Evolutionary conservation across 1,284 basidiomycete species (phyloP).

Genomic region (Leccinum insolens): DNA sequence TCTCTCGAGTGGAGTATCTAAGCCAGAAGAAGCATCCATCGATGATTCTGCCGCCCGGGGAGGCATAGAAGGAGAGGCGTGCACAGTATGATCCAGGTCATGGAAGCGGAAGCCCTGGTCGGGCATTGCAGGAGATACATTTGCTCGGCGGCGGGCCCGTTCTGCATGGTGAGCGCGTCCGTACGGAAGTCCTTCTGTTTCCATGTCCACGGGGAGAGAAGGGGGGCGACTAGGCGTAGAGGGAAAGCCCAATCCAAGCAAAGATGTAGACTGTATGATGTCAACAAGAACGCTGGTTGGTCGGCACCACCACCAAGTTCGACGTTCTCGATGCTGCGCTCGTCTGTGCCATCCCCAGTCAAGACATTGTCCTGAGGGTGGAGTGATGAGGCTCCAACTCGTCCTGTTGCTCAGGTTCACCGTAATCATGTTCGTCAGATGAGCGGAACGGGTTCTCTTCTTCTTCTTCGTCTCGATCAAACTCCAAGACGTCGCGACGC

Average conservation of each 20-base stretch:
- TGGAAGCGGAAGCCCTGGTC: conserved; percentile 23
- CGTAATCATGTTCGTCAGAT: conserved; percentile 39
- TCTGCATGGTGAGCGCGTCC: conserved; percentile 71
- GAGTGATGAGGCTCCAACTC: conserved; percentile 19
- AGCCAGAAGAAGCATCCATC: conserved; percentile 22
- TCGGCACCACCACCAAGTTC: too few species aligned
- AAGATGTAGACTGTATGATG: conserved; percentile 46
- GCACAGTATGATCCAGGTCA: conserved; percentile 6
- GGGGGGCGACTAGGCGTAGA: conserved; percentile 27
- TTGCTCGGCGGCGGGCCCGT: conserved; percentile 39
- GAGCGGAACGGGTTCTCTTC: conserved; percentile 49
- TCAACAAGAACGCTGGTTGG: conserved; percentile 58
- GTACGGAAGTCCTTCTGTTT: conserved; percentile 67
- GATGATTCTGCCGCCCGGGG: conserved; percentile 21
- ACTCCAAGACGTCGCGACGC: conserved; percentile 87
- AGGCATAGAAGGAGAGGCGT: conserved; percentile 26
- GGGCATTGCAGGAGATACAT: conserved; percentile 29
- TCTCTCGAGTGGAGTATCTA: conserved; percentile 48
- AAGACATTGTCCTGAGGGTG: too few species aligned
- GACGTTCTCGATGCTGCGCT: too few species aligned
- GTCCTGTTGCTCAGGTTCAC: conserved; percentile 25
- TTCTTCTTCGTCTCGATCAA: conserved; percentile 68
- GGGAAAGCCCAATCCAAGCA: conserved; percentile 30
- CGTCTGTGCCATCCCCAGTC: too few species aligned
- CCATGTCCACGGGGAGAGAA: conserved; percentile 47